Conservation (phyloP, 179 eudicot genomes). For the Vitellaria paradoxa region DNA sequence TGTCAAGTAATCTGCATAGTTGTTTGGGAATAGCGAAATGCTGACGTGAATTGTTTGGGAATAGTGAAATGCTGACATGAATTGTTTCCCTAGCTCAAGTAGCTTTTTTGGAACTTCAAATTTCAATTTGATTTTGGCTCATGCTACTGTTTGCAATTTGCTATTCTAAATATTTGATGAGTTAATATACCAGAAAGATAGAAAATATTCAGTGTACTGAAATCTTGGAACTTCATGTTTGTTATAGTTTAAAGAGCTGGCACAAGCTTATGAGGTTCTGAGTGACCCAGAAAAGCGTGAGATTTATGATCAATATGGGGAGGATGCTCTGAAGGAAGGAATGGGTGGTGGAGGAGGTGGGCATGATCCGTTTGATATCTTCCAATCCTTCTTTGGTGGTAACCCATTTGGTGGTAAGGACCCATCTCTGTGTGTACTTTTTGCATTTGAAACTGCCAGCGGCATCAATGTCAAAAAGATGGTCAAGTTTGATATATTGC, state of each 20-base stretch:
- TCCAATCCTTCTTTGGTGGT: constrained; percentile 49
- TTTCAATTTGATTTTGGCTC: background rate
- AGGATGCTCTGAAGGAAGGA: constrained; percentile 60
- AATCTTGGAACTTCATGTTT: background rate
- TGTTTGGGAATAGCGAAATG: background rate
- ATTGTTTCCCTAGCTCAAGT: background rate
- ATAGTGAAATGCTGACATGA: background rate
- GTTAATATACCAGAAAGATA: background rate
- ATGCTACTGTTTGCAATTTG: background rate
- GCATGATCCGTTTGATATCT: constrained; percentile 54
- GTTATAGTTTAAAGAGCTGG: constrained; percentile 38
- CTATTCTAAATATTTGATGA: background rate
- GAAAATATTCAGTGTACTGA: background rate
- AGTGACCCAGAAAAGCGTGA: constrained; percentile 52
- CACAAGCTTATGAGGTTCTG: constrained; percentile 57
- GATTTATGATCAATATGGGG: constrained; percentile 57
- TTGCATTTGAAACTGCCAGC: too few species aligned
- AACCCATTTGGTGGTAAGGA: constrained; percentile 46
- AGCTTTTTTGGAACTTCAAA: background rate
- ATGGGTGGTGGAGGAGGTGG: constrained; percentile 48
- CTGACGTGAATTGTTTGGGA: background rate
- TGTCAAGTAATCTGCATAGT: background rate
- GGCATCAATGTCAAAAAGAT: background rate
- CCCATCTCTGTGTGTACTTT: too few species aligned
- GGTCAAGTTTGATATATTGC: background rate